Evolutionary conservation across 169 alveolate genomes (phyloP).

Genomic region (Ichthyophthirius multifiliis): DNA sequence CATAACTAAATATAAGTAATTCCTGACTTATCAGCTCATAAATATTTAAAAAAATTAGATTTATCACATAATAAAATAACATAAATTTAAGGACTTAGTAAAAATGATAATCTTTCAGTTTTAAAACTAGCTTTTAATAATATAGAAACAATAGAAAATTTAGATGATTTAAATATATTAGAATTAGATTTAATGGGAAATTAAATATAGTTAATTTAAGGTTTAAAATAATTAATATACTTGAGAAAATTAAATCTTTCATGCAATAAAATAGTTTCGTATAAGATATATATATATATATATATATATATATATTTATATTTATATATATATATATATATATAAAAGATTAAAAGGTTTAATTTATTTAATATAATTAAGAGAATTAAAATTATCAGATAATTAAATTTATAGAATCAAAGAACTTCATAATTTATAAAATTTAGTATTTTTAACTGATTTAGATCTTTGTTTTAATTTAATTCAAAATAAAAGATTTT

Average conservation of each 20-base stretch:
- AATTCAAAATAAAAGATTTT: constrained; percentile 59
- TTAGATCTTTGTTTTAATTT: constrained; percentile 72
- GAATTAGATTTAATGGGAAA: constrained; percentile 68
- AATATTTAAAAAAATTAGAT: constrained; percentile 24
- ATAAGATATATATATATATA: background rate
- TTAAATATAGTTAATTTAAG: constrained; percentile 46
- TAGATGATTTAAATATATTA: constrained; percentile 63
- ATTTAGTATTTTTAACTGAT: constrained; percentile 68
- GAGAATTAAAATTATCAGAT: constrained; percentile 52
- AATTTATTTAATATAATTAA: constrained; percentile 50
- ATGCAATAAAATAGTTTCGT: constrained; percentile 49
- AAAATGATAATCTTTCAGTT: constrained; percentile 49
- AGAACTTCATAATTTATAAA: constrained; percentile 55
- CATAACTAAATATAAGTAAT: constrained; percentile 43
- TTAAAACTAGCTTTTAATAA: constrained; percentile 55
- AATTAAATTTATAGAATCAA: constrained; percentile 60
- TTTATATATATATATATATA: background rate
- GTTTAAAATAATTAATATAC: constrained; percentile 53
- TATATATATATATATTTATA: background rate
- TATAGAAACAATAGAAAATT: constrained; percentile 66
- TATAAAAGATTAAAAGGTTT: constrained; percentile 65
- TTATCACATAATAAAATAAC: constrained; percentile 26
- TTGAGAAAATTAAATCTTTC: constrained; percentile 67
- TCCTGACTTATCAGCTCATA: constrained; percentile 24
- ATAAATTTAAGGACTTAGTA: constrained; percentile 53